These are phyloP conservation scores for Paulownia fortunei DNA, from an alignment of 257 asterid genomes.

Conservation along the genomic window DNA sequence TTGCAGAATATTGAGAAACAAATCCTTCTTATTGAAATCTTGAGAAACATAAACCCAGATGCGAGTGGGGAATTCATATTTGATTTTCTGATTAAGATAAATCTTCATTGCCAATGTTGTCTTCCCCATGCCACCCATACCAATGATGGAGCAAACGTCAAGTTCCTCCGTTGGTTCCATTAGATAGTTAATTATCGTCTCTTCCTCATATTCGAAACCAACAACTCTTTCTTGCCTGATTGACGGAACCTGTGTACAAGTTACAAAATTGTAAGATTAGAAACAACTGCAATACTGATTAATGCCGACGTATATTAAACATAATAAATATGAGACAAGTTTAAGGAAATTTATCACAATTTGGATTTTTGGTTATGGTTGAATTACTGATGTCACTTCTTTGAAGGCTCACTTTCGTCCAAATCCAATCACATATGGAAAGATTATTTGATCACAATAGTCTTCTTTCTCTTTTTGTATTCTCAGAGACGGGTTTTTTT, in stretches of 20 bases:
- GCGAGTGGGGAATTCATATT: not conserved
- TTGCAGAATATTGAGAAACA: constrained; percentile 16
- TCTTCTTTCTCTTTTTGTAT: too few relatives aligned
- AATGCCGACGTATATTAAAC: too few relatives aligned
- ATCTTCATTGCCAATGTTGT: constrained; percentile 18
- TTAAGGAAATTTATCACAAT: too few relatives aligned
- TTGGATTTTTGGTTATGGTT: too few relatives aligned
- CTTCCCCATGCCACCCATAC: constrained; percentile 26
- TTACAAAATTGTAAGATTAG: too few relatives aligned
- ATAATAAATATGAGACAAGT: too few relatives aligned
- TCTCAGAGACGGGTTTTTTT: too few relatives aligned
- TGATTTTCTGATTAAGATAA: not conserved
- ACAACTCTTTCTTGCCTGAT: not conserved
- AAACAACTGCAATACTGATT: too few relatives aligned
- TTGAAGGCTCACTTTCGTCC: too few relatives aligned
- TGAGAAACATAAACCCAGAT: constrained; percentile 23
- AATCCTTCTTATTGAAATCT: constrained; percentile 16
- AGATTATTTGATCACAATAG: too few relatives aligned
- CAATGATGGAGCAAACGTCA: constrained; percentile 1
- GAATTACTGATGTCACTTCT: too few relatives aligned
- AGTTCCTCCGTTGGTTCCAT: not conserved
- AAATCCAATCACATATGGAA: too few relatives aligned
- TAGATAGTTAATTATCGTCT: not conserved
- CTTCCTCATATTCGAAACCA: not conserved
- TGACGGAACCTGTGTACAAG: not conserved